Evolutionary conservation across 371 early-diverging fungal species (phyloP), one percentile per base, ranked within the genome.

Genomic region (Parasitella parasitica): DNA sequence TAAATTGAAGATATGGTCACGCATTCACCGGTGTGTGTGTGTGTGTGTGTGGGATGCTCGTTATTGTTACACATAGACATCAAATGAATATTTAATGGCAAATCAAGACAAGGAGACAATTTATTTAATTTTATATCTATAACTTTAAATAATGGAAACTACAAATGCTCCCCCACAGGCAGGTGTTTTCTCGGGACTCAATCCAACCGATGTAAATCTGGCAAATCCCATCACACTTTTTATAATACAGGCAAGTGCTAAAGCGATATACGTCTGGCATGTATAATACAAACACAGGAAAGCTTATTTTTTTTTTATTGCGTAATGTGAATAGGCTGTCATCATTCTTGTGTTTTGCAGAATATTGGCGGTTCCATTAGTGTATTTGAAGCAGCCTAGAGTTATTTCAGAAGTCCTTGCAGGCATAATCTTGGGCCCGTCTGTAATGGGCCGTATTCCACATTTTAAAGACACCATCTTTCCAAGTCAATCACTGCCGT

Each of bases 331-430:
- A 4, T 64, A 92, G 89, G 75, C 83, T 0, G 64, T 80, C 15
- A 80, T 94, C 51, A 91, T 94, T 41, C 69, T 94, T 6, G 61
- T 69, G 15, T 69, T 91, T 51, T 85, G 89, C 57, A 83, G 93
- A 34, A 2, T 85, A 4, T 69, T 94, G 2, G 80, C 87, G 27
- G 39, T 90, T 20, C 71, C 80, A 5, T 63, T 94, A 32, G 76
- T 73, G 3, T 73, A 67, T 48, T 48, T 91, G 1, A 73, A 75
- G 50, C 93, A 94, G 65, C 94, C 94, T 2, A 67, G 82, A 34
- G 92, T 91, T 7, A 90, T 93, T 52, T 82, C 92, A 22, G 93
- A 92, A 71, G 85, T 92, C 38, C 68, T 92, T 41, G 91, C 87
- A 18, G 92, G 91, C 30, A 90, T 92, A 52, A 64, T 92, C 11